Evolutionary conservation across 2,329 filamentous ascomycete genomes (phyloP).

Genomic region (Epichloe coenophiala): DNA sequence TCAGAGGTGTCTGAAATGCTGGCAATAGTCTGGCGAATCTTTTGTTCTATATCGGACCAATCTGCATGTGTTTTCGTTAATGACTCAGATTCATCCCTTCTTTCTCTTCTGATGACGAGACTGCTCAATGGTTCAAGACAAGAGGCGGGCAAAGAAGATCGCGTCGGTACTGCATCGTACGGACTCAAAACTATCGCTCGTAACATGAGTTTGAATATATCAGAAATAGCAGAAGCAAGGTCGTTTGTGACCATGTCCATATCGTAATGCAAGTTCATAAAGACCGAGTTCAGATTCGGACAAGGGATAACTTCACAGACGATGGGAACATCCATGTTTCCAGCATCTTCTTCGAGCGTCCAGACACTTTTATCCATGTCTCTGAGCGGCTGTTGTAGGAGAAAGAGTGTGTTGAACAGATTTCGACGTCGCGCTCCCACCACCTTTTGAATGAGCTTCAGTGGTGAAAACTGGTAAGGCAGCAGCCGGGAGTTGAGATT

Average conservation of each 20-base stretch:
- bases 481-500: constrained; percentile 46
- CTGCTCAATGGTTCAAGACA: constrained; percentile 7
- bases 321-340: constrained; percentile 60
- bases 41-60: constrained; percentile 39
- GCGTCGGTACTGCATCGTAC: constrained; percentile 6
- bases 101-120: constrained; percentile 11
- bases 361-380: constrained; percentile 43
- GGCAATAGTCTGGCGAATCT: constrained; percentile 43
- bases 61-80: constrained; percentile 10
- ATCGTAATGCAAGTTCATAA: constrained; percentile 50
- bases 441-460: constrained; percentile 54
- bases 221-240: constrained; percentile 15
- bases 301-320: constrained; percentile 62
- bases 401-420: constrained; percentile 69
- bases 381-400: constrained; percentile 56
- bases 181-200: constrained; percentile 14
- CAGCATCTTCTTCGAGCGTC: constrained; percentile 41
- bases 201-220: constrained; percentile 19
- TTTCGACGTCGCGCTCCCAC: constrained; percentile 28
- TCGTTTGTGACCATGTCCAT: constrained; percentile 23
- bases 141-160: neutral
- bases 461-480: constrained; percentile 58
- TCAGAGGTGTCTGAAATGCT: constrained; percentile 39
- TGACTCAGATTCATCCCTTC: constrained; percentile 5
- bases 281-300: constrained; percentile 34